Evolutionary conservation across 139 green algal genomes (phyloP).

Genomic region (Chlorella vulgaris): DNA sequence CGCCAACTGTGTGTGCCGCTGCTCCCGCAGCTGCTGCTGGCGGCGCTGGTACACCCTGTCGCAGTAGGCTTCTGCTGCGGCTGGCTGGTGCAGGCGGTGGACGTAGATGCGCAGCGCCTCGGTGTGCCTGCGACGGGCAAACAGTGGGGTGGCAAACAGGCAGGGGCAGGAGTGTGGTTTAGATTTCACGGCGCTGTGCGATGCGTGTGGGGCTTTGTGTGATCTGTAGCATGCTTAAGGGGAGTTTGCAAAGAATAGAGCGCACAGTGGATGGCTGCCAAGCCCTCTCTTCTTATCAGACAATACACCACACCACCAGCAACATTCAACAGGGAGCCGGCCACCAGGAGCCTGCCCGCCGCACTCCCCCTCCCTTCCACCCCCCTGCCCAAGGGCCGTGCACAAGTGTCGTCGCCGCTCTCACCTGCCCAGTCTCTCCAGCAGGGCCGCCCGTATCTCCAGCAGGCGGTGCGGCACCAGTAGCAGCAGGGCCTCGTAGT

Average conservation of each 20-base stretch:
- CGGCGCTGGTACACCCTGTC: conserved; percentile 61
- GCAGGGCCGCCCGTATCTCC: conserved; percentile 81
- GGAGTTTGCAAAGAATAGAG: too few relatives aligned
- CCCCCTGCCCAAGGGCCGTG: background rate
- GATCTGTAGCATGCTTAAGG: too few relatives aligned
- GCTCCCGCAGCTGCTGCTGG: conserved; percentile 1
- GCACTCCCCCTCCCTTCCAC: background rate
- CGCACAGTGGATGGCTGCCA: too few relatives aligned
- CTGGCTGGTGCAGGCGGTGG: conserved; percentile 55
- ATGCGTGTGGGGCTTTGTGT: too few relatives aligned
- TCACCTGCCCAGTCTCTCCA: conserved; percentile 70
- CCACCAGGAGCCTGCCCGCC: background rate
- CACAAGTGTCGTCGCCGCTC: background rate
- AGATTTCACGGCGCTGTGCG: too few relatives aligned
- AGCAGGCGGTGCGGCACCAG: conserved; percentile 66
- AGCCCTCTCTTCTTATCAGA: background rate
- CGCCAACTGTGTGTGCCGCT: conserved; percentile 10
- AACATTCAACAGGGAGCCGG: background rate
- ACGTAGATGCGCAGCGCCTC: conserved; percentile 79
- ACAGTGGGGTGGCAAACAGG: background rate
- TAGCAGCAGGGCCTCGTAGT: conserved; percentile 70
- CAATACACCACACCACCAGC: background rate
- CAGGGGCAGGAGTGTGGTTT: background rate
- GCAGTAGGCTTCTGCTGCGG: conserved; percentile 76
- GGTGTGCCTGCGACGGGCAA: conserved; percentile 49